Percentiles rank a stretch among this genome's conserved stretches.
phyloP scores from a whole-genome alignment of 1,139 yeast species.

The Saccharomyces hybrid region DNA sequence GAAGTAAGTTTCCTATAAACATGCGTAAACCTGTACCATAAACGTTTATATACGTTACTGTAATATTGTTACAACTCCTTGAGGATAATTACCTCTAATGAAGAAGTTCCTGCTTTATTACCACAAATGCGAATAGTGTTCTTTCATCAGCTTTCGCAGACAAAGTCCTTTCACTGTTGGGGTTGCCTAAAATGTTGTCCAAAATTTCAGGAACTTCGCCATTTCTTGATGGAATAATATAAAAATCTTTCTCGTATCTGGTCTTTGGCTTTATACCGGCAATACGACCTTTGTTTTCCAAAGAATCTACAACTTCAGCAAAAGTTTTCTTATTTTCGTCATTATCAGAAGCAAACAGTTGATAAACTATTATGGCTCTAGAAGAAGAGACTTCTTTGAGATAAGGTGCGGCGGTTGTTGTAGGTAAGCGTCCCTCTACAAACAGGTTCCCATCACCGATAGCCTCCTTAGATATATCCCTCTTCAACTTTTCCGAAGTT shows the following conservation, averaged over 20 bases:
- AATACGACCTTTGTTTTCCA: slow-evolving; percentile 16
- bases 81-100: background rate
- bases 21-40: background rate
- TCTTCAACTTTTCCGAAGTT: slow-evolving; percentile 4
- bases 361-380: slow-evolving; percentile 19
- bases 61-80: background rate
- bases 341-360: slow-evolving; percentile 11
- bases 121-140: slow-evolving; percentile 14
- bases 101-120: slow-evolving; percentile 20
- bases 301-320: slow-evolving; percentile 14
- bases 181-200: background rate
- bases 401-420: slow-evolving; percentile 20
- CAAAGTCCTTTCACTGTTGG: background rate
- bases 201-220: slow-evolving; percentile 10
- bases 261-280: slow-evolving; percentile 19
- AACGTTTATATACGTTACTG: background rate
- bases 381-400: slow-evolving; percentile 16
- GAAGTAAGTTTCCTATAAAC: background rate
- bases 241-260: slow-evolving; percentile 21
- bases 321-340: slow-evolving; percentile 8
- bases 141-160: slow-evolving; percentile 7
- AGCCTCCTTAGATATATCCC: slow-evolving; percentile 11
- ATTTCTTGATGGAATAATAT: slow-evolving; percentile 16
- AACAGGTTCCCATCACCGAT: slow-evolving; percentile 18
- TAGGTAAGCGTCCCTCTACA: slow-evolving; percentile 24